Evolutionary conservation across 1,284 basidiomycete genomes (phyloP).

Genomic region (Phenoliferia sp.): DNA sequence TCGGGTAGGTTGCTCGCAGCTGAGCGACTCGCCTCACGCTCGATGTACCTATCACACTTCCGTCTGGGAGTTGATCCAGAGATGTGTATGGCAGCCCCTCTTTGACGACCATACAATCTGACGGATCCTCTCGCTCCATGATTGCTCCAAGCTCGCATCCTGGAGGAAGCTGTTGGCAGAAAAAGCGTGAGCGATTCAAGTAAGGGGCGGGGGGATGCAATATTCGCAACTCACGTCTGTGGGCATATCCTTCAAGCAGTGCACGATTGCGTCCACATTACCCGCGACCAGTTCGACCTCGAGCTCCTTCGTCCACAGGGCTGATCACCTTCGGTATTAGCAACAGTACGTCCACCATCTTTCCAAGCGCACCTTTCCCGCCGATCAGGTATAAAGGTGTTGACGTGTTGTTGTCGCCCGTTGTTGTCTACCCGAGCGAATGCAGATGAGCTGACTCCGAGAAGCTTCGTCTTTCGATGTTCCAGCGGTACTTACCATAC

Average conservation of each 20-base stretch:
- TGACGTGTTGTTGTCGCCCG: slow-evolving; percentile 85
- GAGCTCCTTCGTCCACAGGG: slow-evolving; percentile 89
- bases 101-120: slow-evolving; percentile 86
- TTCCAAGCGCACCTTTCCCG: slow-evolving; percentile 39
- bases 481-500: slow-evolving; percentile 31
- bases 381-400: slow-evolving; percentile 53
- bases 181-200: neutral
- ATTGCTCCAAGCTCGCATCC: slow-evolving; percentile 84
- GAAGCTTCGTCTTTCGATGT: too few species aligned
- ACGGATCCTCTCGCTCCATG: slow-evolving; percentile 79
- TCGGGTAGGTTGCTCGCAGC: slow-evolving; percentile 71
- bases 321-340: neutral
- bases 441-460: too few species aligned
- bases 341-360: neutral
- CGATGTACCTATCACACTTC: slow-evolving; percentile 88
- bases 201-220: too few species aligned
- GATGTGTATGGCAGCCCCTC: slow-evolving; percentile 62
- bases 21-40: slow-evolving; percentile 91
- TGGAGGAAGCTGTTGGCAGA: slow-evolving; percentile 52
- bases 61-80: slow-evolving; percentile 79
- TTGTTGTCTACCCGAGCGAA: slow-evolving; percentile 56
- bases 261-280: slow-evolving; percentile 86
- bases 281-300: slow-evolving; percentile 71
- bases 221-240: slow-evolving; percentile 47
- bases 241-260: slow-evolving; percentile 90